Conservation (phyloP, 2,329 filamentous ascomycete species). For the Coniella vitis region DNA sequence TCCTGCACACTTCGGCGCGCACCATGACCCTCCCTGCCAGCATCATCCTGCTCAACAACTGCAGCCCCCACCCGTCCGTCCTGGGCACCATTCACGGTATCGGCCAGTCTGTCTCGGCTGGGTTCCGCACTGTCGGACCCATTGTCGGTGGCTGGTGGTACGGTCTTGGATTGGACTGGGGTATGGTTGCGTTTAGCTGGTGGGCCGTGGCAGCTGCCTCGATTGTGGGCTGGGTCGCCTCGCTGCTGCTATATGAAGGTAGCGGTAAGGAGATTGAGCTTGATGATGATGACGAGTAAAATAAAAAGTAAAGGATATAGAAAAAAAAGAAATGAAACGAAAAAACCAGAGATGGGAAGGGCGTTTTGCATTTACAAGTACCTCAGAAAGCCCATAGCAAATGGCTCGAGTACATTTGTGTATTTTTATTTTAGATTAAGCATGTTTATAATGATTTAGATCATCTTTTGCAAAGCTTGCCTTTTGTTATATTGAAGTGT, state of each 20-base stretch:
- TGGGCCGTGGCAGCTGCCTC: slow-evolving; percentile 44
- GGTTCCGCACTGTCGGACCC: slow-evolving; percentile 43
- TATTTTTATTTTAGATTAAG: no score
- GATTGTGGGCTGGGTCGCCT: slow-evolving; percentile 48
- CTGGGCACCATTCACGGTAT: slow-evolving; percentile 51
- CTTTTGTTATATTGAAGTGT: no score
- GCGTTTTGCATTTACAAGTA: background rate
- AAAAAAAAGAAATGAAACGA: no score
- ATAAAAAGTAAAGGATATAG: no score
- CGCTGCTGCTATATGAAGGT: slow-evolving; percentile 58
- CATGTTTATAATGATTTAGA: no score
- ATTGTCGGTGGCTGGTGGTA: slow-evolving; percentile 44
- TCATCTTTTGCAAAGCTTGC: no score
- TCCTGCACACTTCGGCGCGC: slow-evolving; percentile 64
- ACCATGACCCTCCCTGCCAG: slow-evolving; percentile 59
- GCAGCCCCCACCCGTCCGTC: slow-evolving; percentile 51
- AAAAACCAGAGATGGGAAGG: background rate
- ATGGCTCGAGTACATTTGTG: no score
- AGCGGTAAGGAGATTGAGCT: slow-evolving; percentile 54
- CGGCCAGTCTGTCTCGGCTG: slow-evolving; percentile 43
- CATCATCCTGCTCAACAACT: slow-evolving; percentile 55
- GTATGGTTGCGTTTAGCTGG: slow-evolving; percentile 41
- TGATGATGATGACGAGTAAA: slow-evolving; percentile 35
- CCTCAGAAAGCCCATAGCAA: no score
- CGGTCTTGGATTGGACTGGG: slow-evolving; percentile 36